Base-by-base conservation (phyloP, 371 early-diverging fungal genomes). In the Mucor mucedo region DNA sequence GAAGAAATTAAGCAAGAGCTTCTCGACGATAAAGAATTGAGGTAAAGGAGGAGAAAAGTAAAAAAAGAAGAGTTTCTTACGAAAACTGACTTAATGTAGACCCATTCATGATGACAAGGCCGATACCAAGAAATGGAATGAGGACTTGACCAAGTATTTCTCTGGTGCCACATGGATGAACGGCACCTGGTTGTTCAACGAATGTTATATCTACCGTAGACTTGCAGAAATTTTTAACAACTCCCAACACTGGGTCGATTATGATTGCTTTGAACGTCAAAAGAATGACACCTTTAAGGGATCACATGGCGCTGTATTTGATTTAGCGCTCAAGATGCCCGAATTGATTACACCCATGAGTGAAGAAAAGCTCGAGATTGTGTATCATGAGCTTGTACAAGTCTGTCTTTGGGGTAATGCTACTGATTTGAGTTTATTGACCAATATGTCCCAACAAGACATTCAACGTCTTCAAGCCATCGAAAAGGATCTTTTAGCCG, bases 381-480 rank as follows among this genome's bases (percentile, higher is more conserved):
- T 85, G 4, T 91, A 91, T 67, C 68, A 82, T 60, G 93, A 93
- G 68, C 66, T 93, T 61, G 67, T 85, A 21, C 89, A 91, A 71
- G 82, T 90, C 30, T 89, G 87, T 28, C 74, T 95, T 41, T 96
- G 96, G 96, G 96, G 96, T 2, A 96, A 96, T 78, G 90, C 91
- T 28, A 91, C 91, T 2, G 95, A 95, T 68, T 75, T 95, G 63
- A 91, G 91, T 48, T 75, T 95, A 64, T 74, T 93, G 60, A 87
- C 88, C 16, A 87, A 92, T 60, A 85, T 92, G 58, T 84, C 81
- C 45, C 79, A 82, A 63, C 88, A 84, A 45, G 89, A 88, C 38
- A 82, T 93, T 40, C 81, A 88, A 55, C 83, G 85, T 55, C 72
- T 91, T 63, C 93, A 94, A 61, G 84, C 84, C 21, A 75, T 72